Evolutionary conservation across 345 rosid species (phyloP).

Genomic region (Acer saccharum): DNA sequence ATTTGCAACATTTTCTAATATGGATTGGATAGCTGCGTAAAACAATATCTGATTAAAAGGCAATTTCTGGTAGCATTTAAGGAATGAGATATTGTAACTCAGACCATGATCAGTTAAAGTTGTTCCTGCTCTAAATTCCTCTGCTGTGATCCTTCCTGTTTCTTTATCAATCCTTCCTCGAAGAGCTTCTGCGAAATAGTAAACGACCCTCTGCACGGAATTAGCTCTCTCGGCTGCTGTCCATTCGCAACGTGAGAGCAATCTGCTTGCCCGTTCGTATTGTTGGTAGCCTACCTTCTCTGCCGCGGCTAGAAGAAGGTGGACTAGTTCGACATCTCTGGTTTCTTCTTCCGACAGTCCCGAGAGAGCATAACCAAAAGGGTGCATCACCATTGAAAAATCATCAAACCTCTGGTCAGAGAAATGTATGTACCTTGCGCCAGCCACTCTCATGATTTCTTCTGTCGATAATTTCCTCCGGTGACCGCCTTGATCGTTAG

Average conservation of each 20-base stretch:
- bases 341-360: conserved; percentile 54
- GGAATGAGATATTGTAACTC: conserved; percentile 7
- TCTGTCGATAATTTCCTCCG: conserved; percentile 39
- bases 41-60: conserved; percentile 45
- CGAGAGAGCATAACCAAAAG: conserved; percentile 44
- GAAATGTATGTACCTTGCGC: conserved; percentile 46
- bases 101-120: conserved; percentile 11
- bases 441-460: conserved; percentile 52
- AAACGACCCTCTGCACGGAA: conserved; percentile 47
- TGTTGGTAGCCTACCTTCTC: conserved; percentile 56
- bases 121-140: background rate
- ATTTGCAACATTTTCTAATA: conserved; percentile 36
- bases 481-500: too few relatives aligned
- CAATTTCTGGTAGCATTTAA: conserved; percentile 23
- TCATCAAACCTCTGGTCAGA: conserved; percentile 40
- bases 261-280: conserved; percentile 46
- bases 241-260: conserved; percentile 52
- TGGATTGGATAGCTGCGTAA: conserved; percentile 45
- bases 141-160: conserved; percentile 24
- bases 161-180: conserved; percentile 40
- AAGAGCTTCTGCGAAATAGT: conserved; percentile 48
- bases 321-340: conserved; percentile 52
- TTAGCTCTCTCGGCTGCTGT: conserved; percentile 39
- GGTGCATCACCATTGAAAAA: conserved; percentile 48
- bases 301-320: conserved; percentile 52